phyloP scores from a whole-genome alignment of 805 yeast genomes.

The Starmerella bombi region DNA sequence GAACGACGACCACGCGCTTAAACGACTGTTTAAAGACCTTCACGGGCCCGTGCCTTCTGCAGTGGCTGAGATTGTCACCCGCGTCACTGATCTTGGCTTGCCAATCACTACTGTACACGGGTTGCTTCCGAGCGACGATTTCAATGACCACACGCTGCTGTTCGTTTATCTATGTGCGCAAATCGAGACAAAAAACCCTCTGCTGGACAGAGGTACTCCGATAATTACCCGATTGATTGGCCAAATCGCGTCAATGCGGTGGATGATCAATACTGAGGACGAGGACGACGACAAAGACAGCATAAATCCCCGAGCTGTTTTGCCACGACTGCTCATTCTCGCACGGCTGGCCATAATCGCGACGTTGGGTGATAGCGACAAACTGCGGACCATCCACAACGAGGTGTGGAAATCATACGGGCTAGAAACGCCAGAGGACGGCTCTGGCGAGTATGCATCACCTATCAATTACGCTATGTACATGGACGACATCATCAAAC shows the following conservation, averaged over 20 bases:
- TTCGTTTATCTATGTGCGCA: constrained; percentile 6
- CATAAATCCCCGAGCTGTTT: not conserved
- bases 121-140: not conserved
- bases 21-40: not conserved
- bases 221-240: constrained; percentile 7
- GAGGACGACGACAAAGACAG: not conserved
- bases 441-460: constrained; percentile 35
- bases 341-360: constrained; percentile 24
- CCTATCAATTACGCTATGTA: constrained; percentile 79
- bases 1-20: no score
- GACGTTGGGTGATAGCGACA: constrained; percentile 46
- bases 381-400: constrained; percentile 34
- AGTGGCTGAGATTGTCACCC: not conserved
- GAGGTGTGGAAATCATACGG: constrained; percentile 35
- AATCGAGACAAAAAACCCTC: not conserved
- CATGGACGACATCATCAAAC: constrained; percentile 46
- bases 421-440: constrained; percentile 17
- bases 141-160: constrained; percentile 8
- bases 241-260: constrained; percentile 15
- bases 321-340: constrained; percentile 9
- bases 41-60: not conserved
- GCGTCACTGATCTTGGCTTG: not conserved
- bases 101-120: not conserved
- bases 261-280: constrained; percentile 11
- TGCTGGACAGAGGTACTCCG: constrained; percentile 7